A percentile compares a stretch with the other conserved stretches of the same genome.
Evolutionary conservation across 306 rosid genomes (phyloP).

Genomic region (Hylodesmum podocarpum): DNA sequence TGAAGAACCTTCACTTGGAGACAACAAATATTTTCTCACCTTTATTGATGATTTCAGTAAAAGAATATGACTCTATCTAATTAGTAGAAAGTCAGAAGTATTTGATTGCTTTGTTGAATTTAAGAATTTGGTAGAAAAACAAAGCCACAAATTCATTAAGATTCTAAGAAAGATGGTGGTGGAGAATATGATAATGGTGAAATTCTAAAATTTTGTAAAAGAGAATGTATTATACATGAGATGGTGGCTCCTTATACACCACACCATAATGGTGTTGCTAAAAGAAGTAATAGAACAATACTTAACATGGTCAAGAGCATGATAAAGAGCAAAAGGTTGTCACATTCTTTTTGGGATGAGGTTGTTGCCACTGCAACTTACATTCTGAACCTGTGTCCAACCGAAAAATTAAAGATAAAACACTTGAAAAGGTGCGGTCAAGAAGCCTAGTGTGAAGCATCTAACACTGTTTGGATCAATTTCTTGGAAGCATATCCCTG

Average conservation of each 20-base stretch:
- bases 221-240: background rate
- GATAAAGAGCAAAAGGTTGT: too few relatives aligned
- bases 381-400: background rate
- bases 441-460: background rate
- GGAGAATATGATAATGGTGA: background rate
- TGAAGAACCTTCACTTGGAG: background rate
- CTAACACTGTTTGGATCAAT: background rate
- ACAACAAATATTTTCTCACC: background rate
- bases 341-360: too few relatives aligned
- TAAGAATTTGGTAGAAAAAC: background rate
- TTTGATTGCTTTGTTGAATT: too few relatives aligned
- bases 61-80: background rate
- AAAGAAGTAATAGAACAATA: background rate
- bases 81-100: background rate
- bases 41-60: background rate
- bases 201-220: background rate
- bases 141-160: background rate
- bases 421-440: background rate
- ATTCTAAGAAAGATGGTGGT: background rate
- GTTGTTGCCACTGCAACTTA: background rate
- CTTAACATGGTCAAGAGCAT: too few relatives aligned
- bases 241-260: background rate
- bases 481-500: background rate
- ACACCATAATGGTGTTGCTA: background rate
- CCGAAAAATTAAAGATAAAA: background rate